These are phyloP conservation scores for Sedum album DNA, from an alignment of 164 flowering plant genomes.

Conservation along the genomic window DNA sequence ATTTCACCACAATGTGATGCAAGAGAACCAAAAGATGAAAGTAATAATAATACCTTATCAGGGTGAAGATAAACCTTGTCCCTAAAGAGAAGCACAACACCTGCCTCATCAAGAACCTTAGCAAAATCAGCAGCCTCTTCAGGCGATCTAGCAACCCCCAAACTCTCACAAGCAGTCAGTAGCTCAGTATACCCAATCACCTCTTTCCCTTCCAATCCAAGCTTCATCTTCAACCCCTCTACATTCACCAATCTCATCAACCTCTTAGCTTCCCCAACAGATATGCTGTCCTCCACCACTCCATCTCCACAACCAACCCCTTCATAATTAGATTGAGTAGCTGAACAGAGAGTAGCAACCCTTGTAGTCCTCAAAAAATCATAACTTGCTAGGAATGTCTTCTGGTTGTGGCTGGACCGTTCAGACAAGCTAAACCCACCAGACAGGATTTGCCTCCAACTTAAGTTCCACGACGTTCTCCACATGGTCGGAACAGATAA, in stretches of 20 bases:
- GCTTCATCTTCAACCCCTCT: constrained; percentile 59
- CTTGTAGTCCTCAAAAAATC: not conserved
- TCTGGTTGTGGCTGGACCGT: not conserved
- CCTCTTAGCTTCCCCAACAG: constrained; percentile 61
- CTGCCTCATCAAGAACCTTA: constrained; percentile 74
- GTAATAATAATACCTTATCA: constrained; percentile 42
- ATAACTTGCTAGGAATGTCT: not conserved
- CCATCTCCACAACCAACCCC: not conserved
- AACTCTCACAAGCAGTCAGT: constrained; percentile 46
- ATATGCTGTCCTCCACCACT: constrained; percentile 20
- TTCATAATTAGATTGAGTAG: not conserved
- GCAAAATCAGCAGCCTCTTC: constrained; percentile 72
- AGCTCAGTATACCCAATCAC: constrained; percentile 52
- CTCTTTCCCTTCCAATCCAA: constrained; percentile 56
- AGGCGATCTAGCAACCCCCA: constrained; percentile 59
- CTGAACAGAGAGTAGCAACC: not conserved
- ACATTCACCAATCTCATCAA: constrained; percentile 83
- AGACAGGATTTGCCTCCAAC: not conserved
- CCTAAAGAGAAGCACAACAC: constrained; percentile 72
- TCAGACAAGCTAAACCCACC: not conserved
- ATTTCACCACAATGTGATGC: no score
- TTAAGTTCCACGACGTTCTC: not conserved
- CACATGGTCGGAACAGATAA: not conserved
- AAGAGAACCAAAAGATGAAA: no score
- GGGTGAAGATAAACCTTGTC: constrained; percentile 91